phyloP scores from a whole-genome alignment of 208 protist genomes.

The Leishmania tropica region DNA sequence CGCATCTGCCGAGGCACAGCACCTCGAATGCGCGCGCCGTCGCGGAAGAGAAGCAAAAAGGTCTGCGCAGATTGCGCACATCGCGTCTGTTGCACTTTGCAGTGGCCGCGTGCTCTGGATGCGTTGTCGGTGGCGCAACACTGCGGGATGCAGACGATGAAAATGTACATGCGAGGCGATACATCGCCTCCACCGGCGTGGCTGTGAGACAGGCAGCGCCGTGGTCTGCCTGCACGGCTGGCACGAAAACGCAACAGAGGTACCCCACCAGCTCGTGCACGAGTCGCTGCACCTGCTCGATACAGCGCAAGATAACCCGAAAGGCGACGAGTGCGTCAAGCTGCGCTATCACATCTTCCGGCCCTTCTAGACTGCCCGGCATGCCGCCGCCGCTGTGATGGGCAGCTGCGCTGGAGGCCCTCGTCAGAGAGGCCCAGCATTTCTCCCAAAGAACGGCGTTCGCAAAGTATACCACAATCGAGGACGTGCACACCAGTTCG shows the following conservation, averaged over 20 bases:
- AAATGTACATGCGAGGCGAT: background rate
- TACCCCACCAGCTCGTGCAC: constrained; percentile 18
- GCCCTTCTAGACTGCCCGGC: background rate
- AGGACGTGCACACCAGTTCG: constrained; percentile 7
- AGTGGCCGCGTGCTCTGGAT: background rate
- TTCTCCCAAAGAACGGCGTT: background rate
- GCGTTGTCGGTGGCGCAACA: background rate
- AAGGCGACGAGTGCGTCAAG: constrained; percentile 24
- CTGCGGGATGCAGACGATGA: background rate
- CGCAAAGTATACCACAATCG: background rate
- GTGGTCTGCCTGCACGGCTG: constrained; percentile 1
- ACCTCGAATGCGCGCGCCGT: constrained; percentile 27
- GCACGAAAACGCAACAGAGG: constrained; percentile 16
- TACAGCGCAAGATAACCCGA: constrained; percentile 7
- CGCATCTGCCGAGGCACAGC: constrained; percentile 10
- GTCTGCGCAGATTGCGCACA: background rate
- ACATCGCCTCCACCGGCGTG: constrained; percentile 19
- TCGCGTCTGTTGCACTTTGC: background rate
- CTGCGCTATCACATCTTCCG: background rate
- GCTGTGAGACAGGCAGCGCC: constrained; percentile 2
- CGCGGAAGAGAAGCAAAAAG: constrained; percentile 9
- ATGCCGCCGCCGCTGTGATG: background rate
- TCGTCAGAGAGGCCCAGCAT: constrained; percentile 5
- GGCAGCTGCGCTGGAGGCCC: background rate
- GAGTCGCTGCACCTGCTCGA: constrained; percentile 10